Evolutionary conservation across 495 filamentous ascomycete species (phyloP).

Genomic region (Tuber calosporum): DNA sequence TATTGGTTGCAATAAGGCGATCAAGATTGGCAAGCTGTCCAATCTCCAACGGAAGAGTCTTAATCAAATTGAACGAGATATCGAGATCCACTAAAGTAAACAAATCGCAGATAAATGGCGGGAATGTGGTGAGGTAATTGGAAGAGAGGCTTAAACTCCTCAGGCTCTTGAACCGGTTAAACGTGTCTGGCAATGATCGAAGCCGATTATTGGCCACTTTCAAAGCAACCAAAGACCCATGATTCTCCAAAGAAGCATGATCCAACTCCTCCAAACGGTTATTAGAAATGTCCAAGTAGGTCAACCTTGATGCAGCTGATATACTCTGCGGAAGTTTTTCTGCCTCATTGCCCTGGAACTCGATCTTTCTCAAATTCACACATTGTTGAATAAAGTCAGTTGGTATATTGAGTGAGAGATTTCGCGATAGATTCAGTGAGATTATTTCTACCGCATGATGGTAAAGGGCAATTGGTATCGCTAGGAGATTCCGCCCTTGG

Average conservation of each 20-base stretch:
- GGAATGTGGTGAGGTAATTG: slow-evolving; percentile 80
- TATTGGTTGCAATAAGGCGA: slow-evolving; percentile 91
- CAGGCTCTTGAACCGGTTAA: slow-evolving; percentile 66
- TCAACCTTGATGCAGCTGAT: slow-evolving; percentile 69
- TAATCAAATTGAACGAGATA: slow-evolving; percentile 91
- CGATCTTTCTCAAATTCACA: slow-evolving; percentile 84
- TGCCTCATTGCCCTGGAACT: slow-evolving; percentile 85
- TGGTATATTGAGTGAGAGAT: slow-evolving; percentile 84
- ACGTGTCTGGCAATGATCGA: slow-evolving; percentile 66
- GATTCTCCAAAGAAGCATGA: slow-evolving; percentile 64
- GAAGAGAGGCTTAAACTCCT: slow-evolving; percentile 84
- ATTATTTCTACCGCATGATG: slow-evolving; percentile 88
- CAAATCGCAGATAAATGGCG: slow-evolving; percentile 71
- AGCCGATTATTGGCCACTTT: slow-evolving; percentile 90
- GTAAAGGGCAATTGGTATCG: slow-evolving; percentile 90
- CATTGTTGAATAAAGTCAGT: slow-evolving; percentile 96
- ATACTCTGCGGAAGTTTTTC: slow-evolving; percentile 79
- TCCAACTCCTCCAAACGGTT: slow-evolving; percentile 83
- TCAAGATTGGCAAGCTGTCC: slow-evolving; percentile 71
- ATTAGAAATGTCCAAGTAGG: slow-evolving; percentile 87
- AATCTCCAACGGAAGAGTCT: slow-evolving; percentile 64
- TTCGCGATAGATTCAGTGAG: slow-evolving; percentile 83
- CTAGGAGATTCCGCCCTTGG: slow-evolving; percentile 80
- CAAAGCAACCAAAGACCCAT: slow-evolving; percentile 73
- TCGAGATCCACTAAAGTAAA: slow-evolving; percentile 85